A percentile compares a stretch with the other conserved stretches of the same genome.
Conservation (phyloP, 2,329 filamentous ascomycete genomes). For the Aschersonia sp. region DNA sequence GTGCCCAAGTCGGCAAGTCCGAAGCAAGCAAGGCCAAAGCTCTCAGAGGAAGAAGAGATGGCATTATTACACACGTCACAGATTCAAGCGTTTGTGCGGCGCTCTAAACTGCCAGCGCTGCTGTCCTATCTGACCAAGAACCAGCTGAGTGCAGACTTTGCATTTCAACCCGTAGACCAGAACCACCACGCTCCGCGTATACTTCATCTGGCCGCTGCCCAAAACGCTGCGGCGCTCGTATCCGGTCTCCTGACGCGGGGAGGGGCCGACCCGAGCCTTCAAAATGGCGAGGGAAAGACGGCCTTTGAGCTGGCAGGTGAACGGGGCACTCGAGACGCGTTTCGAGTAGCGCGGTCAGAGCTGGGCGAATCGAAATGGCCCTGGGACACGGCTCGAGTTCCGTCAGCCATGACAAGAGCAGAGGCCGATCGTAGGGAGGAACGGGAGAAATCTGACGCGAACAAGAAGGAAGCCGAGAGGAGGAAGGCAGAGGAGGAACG, state of each 20-base stretch:
- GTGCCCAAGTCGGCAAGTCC: slow-evolving; percentile 21
- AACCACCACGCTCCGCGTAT: slow-evolving; percentile 72
- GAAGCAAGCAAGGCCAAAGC: slow-evolving; percentile 46
- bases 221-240: slow-evolving; percentile 67
- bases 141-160: slow-evolving; percentile 53
- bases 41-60: slow-evolving; percentile 71
- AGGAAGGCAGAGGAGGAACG: slow-evolving; percentile 62
- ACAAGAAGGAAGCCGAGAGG: slow-evolving; percentile 53
- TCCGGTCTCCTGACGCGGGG: slow-evolving; percentile 61
- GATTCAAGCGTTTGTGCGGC: slow-evolving; percentile 72
- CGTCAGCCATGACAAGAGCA: slow-evolving; percentile 50
- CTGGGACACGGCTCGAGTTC: slow-evolving; percentile 66
- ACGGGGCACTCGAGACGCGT: slow-evolving; percentile 73
- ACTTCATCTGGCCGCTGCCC: slow-evolving; percentile 72
- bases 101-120: slow-evolving; percentile 78
- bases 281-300: slow-evolving; percentile 65
- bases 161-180: slow-evolving; percentile 56
- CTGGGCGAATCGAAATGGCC: slow-evolving; percentile 63
- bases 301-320: slow-evolving; percentile 82
- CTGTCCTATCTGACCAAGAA: slow-evolving; percentile 75
- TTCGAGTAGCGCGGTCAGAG: slow-evolving; percentile 73
- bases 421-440: slow-evolving; percentile 58
- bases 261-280: slow-evolving; percentile 55
- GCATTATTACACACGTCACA: slow-evolving; percentile 76
- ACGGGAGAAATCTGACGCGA: slow-evolving; percentile 54